These are phyloP conservation scores for Aegilops bicornis DNA, from an alignment of 176 grass and related monocot species.

Conservation along the genomic window DNA sequence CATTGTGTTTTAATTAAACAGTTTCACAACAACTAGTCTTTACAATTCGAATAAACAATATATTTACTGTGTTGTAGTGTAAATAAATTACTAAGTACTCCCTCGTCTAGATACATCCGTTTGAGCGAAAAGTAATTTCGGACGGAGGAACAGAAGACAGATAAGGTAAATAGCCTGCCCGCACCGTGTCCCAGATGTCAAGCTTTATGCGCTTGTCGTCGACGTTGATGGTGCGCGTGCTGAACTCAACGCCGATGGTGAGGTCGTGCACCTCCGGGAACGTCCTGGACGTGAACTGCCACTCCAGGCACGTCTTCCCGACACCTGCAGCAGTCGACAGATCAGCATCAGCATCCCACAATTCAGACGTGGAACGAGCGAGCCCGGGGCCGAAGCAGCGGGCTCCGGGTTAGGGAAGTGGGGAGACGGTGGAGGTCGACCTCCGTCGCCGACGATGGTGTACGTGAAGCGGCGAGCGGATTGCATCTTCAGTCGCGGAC, in stretches of 20 bases:
- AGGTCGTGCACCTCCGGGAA: conserved; percentile 68
- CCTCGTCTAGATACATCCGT: too few relatives aligned
- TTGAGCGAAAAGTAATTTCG: too few relatives aligned
- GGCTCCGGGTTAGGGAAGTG: not conserved
- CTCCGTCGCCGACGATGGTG: conserved; percentile 92
- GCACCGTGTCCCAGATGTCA: conserved; percentile 69
- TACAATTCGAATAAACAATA: not conserved
- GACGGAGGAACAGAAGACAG: too few relatives aligned
- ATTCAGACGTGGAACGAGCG: too few relatives aligned
- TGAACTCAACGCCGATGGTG: conserved; percentile 67
- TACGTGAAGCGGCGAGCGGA: conserved; percentile 90
- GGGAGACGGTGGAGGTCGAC: not conserved
- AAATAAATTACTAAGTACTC: too few relatives aligned
- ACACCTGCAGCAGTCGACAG: conserved; percentile 30
- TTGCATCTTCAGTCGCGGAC: conserved; percentile 42
- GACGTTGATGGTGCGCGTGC: conserved; percentile 52
- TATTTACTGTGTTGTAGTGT: not conserved
- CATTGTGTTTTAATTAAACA: not conserved
- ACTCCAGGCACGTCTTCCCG: conserved; percentile 62
- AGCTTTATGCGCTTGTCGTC: conserved; percentile 63
- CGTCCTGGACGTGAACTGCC: conserved; percentile 68
- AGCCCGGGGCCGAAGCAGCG: not conserved
- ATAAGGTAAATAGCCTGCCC: not conserved
- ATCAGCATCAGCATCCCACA: not conserved
- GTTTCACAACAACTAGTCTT: not conserved